Conservation (phyloP, 2,329 filamentous ascomycete genomes). For the Kalaharituber pfeilii region DNA sequence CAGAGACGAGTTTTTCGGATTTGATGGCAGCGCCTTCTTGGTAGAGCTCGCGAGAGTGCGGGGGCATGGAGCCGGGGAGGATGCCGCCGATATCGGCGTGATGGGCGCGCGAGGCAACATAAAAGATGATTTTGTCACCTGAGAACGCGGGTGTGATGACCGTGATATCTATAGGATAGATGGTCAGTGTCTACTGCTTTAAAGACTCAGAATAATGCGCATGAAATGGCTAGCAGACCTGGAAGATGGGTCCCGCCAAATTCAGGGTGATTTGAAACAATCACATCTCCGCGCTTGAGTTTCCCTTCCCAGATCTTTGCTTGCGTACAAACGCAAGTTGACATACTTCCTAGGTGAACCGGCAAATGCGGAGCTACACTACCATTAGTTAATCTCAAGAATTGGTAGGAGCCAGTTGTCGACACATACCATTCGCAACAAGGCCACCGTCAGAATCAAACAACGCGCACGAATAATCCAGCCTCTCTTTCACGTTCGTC, state of each 20-base stretch:
- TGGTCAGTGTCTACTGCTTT: no score
- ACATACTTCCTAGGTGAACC: slow-evolving; percentile 68
- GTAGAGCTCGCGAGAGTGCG: slow-evolving; percentile 47
- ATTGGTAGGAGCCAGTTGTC: background rate
- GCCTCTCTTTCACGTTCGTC: slow-evolving; percentile 64
- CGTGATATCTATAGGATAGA: slow-evolving; percentile 44
- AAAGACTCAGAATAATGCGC: no score
- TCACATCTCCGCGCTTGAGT: slow-evolving; percentile 59
- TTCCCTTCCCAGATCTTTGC: slow-evolving; percentile 65
- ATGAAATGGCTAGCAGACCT: slow-evolving; percentile 11
- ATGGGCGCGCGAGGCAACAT: slow-evolving; percentile 62
- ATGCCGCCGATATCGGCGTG: slow-evolving; percentile 77
- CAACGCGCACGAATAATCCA: slow-evolving; percentile 69
- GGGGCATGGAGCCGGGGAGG: slow-evolving; percentile 66
- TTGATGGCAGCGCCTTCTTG: slow-evolving; percentile 49
- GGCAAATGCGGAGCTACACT: slow-evolving; percentile 52
- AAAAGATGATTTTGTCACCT: slow-evolving; percentile 60
- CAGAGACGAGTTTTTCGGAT: slow-evolving; percentile 53
- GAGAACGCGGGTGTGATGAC: slow-evolving; percentile 65
- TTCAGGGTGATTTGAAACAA: slow-evolving; percentile 71
- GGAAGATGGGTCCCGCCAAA: slow-evolving; percentile 71
- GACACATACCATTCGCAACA: slow-evolving; percentile 45
- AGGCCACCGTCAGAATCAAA: slow-evolving; percentile 60
- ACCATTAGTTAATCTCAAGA: background rate
- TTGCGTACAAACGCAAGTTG: slow-evolving; percentile 64